phyloP scores from a whole-genome alignment of 306 rosid species.

The Hylodesmum podocarpum region DNA sequence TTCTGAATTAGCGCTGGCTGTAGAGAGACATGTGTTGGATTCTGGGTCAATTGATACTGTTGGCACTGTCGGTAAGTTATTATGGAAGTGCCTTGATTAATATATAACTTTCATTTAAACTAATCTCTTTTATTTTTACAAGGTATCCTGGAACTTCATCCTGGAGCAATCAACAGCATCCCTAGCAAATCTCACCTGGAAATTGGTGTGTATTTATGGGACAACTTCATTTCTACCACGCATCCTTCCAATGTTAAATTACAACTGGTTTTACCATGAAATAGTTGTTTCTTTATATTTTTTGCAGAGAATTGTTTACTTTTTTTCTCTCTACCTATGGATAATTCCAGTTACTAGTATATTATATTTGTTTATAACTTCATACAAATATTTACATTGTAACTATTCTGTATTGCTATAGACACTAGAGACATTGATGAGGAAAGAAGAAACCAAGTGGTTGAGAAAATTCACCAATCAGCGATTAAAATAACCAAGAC shows the following conservation, averaged over 20 bases:
- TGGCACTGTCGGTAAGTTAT: constrained; percentile 83
- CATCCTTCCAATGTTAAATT: background rate
- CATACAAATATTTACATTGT: constrained; percentile 1
- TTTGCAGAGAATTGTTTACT: background rate
- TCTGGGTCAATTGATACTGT: constrained; percentile 93
- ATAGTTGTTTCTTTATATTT: background rate
- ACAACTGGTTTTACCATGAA: constrained; percentile 17
- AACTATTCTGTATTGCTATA: constrained; percentile 35
- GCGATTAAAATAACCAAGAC: constrained; percentile 61
- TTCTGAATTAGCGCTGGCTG: constrained; percentile 84
- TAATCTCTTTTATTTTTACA: constrained; percentile 23
- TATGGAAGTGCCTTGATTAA: background rate
- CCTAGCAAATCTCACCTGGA: constrained; percentile 89
- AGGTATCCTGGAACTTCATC: constrained; percentile 90
- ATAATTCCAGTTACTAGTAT: background rate
- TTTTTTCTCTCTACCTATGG: constrained; percentile 1
- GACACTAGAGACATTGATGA: constrained; percentile 93
- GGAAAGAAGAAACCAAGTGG: constrained; percentile 72
- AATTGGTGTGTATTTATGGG: constrained; percentile 60
- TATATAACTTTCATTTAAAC: background rate
- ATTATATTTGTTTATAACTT: constrained; percentile 3
- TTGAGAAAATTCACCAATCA: constrained; percentile 76
- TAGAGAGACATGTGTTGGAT: constrained; percentile 83
- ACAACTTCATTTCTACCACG: constrained; percentile 8
- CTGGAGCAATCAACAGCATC: constrained; percentile 97